Base-by-base conservation (phyloP, 805 yeast genomes). In the Pichia kluyveri region DNA sequence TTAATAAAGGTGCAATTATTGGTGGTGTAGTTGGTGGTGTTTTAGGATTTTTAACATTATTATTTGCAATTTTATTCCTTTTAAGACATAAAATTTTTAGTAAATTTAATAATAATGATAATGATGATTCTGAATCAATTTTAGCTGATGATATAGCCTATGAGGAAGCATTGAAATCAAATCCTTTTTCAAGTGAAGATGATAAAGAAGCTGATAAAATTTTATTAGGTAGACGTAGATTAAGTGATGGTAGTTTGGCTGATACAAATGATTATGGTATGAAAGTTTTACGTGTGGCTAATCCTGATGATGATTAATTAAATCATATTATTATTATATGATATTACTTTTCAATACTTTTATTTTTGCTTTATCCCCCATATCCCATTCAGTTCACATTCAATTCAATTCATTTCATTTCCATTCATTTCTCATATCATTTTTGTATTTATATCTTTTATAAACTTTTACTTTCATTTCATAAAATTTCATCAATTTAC, bases 221-320 rank as follows among this genome's bases (percentile, higher is more conserved):
- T 79, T 80, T 85, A 83, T 69, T 85, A 63, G 96, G 95, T 38
- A 79, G 90, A 60, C 79, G 95, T 59, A 72, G 96, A 54, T 72
- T 86, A 52, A 80, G 89, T 57, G 91, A 86, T 58, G 96, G 96
- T 5, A 81, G 91, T 3, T 70, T 90, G 46, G 90, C 95, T 11
- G 95, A 88, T 62, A 95, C 85, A 52, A 79, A 86, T 5, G 93
- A 86, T 62, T 86, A 83, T 66, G 75, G 86, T 44, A 72, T 89
- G 60, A 87, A 87, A 68, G 80, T 86, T 18, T 70, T 90, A 42
- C 82, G 88, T 51, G 95, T 90, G 12, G 90, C 95, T 34, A 90
- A 90, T 59, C 96, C 96, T 1, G 96, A 87, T 54, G 69, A 66
- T 47, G 51, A 50, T 32, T 34, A 19, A n/a, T n/a, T n/a, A n/a